Evolutionary conservation across 352 stramenopile genomes (phyloP).

Genomic region (Phytophthora fragariae): DNA sequence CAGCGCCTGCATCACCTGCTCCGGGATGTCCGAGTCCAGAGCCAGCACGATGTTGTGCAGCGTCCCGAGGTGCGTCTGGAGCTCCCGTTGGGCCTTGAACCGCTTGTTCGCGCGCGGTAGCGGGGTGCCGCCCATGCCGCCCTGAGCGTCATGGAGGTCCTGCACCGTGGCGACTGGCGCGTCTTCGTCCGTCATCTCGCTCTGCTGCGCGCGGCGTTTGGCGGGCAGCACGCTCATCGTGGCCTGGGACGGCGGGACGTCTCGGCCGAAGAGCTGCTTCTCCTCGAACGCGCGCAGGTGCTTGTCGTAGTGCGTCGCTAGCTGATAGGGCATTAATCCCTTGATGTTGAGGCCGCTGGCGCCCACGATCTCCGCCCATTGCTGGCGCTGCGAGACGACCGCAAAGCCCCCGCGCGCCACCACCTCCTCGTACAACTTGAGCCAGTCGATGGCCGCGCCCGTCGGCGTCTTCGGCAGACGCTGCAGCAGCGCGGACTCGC

Average conservation of each 20-base stretch:
- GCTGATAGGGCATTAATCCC: slow-evolving; percentile 62
- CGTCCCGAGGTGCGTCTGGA: slow-evolving; percentile 56
- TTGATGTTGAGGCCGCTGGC: slow-evolving; percentile 63
- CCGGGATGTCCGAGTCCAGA: slow-evolving; percentile 67
- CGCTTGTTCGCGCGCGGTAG: slow-evolving; percentile 69
- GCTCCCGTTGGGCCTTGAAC: slow-evolving; percentile 66
- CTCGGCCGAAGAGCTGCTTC: slow-evolving; percentile 80
- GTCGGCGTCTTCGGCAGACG: slow-evolving; percentile 60
- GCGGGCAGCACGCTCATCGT: slow-evolving; percentile 30
- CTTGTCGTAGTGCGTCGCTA: slow-evolving; percentile 69
- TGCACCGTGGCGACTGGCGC: slow-evolving; percentile 64
- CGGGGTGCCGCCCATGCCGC: slow-evolving; percentile 61
- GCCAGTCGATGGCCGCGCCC: slow-evolving; percentile 70
- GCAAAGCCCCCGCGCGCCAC: slow-evolving; percentile 68
- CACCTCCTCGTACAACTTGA: slow-evolving; percentile 86
- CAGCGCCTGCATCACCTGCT: slow-evolving; percentile 63
- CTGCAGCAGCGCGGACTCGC: slow-evolving; percentile 55
- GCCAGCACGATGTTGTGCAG: slow-evolving; percentile 77
- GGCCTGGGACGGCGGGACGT: slow-evolving; percentile 40
- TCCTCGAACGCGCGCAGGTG: slow-evolving; percentile 72
- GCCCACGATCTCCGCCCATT: slow-evolving; percentile 63
- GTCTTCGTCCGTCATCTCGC: slow-evolving; percentile 17
- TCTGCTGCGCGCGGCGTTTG: slow-evolving; percentile 39
- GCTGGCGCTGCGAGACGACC: slow-evolving; percentile 55
- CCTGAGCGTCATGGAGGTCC: slow-evolving; percentile 76